Conservation (phyloP, 169 alveolate genomes). For the Plasmodium gallinaceum region DNA sequence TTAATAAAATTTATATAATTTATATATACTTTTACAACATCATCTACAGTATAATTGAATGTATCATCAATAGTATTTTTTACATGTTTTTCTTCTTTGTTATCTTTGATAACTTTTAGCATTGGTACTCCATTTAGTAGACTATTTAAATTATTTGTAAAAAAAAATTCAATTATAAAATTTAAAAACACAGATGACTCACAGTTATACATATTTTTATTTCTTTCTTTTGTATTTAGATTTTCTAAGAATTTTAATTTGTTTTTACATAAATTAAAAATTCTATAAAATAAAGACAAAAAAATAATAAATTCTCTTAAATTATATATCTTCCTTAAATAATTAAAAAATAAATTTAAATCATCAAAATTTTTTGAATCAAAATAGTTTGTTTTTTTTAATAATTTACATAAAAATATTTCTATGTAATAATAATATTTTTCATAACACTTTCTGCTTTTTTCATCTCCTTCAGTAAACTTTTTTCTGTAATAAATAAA, state of each 20-base stretch:
- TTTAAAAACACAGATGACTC: constrained; percentile 27
- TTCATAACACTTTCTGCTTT: not conserved
- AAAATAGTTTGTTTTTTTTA: constrained; percentile 67
- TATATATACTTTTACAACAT: constrained; percentile 26
- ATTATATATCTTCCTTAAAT: constrained; percentile 32
- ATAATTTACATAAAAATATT: constrained; percentile 20
- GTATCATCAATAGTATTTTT: not conserved
- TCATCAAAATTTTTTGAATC: constrained; percentile 32
- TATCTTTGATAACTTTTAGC: constrained; percentile 29
- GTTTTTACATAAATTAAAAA: constrained; percentile 42
- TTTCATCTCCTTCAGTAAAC: not conserved
- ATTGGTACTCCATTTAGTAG: constrained; percentile 14
- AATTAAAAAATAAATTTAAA: constrained; percentile 29
- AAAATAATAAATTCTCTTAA: constrained; percentile 36
- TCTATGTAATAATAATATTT: constrained; percentile 35
- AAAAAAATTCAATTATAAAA: constrained; percentile 32
- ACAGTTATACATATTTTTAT: not conserved
- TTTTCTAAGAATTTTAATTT: constrained; percentile 2
- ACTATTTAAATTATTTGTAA: constrained; percentile 27
- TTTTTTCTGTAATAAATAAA: constrained; percentile 46
- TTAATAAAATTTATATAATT: constrained; percentile 51
- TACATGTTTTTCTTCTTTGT: not conserved
- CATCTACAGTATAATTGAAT: constrained; percentile 14
- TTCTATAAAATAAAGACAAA: constrained; percentile 37
- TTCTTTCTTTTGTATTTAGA: not conserved